phyloP scores from a whole-genome alignment of 2,329 filamentous ascomycete genomes.

The Pseudogymnoascus verrucosus region DNA sequence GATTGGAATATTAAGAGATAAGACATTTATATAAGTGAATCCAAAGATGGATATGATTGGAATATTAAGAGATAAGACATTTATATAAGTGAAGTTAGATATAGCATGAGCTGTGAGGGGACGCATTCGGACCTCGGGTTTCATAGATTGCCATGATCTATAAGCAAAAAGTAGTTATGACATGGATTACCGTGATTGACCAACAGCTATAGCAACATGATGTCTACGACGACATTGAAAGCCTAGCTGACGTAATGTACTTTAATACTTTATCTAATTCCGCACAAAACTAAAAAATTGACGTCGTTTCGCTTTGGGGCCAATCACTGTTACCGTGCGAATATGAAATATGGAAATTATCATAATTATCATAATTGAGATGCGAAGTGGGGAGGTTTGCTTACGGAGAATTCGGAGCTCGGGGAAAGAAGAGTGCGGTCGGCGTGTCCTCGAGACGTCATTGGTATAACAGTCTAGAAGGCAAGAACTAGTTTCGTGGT shows the following conservation, averaged over 20 bases:
- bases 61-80: neutral
- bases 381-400: neutral
- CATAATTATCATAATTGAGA: neutral
- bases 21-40: neutral
- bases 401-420: neutral
- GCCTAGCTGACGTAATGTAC: neutral
- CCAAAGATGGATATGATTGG: neutral
- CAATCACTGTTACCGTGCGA: neutral
- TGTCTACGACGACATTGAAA: neutral
- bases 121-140: neutral
- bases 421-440: neutral
- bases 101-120: neutral
- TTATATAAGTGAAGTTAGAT: neutral
- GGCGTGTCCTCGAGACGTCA: neutral
- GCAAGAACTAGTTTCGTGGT: neutral
- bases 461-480: neutral
- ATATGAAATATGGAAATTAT: neutral
- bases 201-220: neutral
- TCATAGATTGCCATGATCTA: neutral
- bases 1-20: neutral
- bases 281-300: neutral
- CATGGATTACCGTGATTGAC: neutral
- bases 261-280: neutral
- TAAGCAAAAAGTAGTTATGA: neutral
- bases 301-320: neutral